Base-by-base conservation (phyloP, 306 rosid species). In the Fragaria nilgerrensis region DNA sequence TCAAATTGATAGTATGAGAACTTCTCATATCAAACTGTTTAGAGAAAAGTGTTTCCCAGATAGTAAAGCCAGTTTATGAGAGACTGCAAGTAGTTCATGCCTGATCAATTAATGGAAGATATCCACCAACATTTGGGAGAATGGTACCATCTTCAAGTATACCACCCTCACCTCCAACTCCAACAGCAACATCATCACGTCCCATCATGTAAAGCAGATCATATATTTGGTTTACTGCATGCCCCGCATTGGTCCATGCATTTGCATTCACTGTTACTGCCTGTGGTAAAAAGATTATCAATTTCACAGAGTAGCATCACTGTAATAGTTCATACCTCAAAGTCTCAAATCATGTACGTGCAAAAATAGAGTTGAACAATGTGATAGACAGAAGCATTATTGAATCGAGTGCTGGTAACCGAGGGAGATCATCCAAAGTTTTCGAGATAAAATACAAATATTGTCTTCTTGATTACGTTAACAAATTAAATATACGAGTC, bases 101-200 rank as follows among this genome's bases (percentile, higher is more conserved):
- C 91, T 95, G 98, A 76, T 95, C 98, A 45, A 90, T 90, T 49
- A 95, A 80, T 52, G 98, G 90, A 87, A 90, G 93, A 82, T 89
- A 95, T 47, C 98, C 98, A 50, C 98, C 98, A 71, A 95, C 97
- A 85, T 95, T 77, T 23, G 93, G 90, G 19, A 84, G 90, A 29
- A 92, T 87, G 32, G 95, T 87, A 64, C 97, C 96, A 75, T 95
- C 84, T 66, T 87, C 83, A 4, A 82, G 88, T 20, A 95, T 89
- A 50, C 92, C 97, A 74, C 98, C 97, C 47, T 92, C 98, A 3
- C 98, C 98, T 44, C 98, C 98, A 44, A 95, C 84, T 79, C 98
- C 98, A 74, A 95, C 96, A 3, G 91, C 84, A 44, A 95, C 64
- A 77, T 95, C 97, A 58, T 95, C 97, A 19, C 97, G 85, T 1